These are phyloP conservation scores for Pyricularia grisea DNA, from an alignment of 2,329 filamentous ascomycete species.

Conservation along the genomic window DNA sequence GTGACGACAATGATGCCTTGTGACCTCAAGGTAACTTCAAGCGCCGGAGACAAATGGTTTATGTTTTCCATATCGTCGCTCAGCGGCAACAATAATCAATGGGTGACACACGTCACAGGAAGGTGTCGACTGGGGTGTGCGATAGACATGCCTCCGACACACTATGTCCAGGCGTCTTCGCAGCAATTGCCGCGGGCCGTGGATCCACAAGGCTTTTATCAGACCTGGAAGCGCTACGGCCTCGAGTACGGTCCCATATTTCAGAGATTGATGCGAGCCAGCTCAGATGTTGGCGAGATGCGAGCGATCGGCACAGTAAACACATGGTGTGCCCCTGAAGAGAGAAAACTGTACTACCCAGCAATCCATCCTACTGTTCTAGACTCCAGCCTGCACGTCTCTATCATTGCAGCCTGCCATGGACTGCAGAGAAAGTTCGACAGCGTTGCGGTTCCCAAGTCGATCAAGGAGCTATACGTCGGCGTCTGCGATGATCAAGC, in stretches of 20 bases:
- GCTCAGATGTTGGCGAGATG: slow-evolving; percentile 1
- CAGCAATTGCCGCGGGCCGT: neutral
- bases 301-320: neutral
- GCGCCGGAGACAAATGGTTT: slow-evolving; percentile 1
- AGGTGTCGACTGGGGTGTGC: neutral
- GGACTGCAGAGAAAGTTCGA: slow-evolving; percentile 6
- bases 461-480: slow-evolving; percentile 10
- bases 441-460: slow-evolving; percentile 6
- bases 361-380: slow-evolving; percentile 21
- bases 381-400: slow-evolving; percentile 13
- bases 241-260: slow-evolving; percentile 10
- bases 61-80: slow-evolving; percentile 7
- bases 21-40: neutral
- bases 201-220: neutral
- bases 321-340: neutral
- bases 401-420: slow-evolving; percentile 3
- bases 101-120: neutral
- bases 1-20: slow-evolving; percentile 5
- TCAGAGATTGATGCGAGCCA: slow-evolving; percentile 6
- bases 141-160: neutral
- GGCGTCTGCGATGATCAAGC: neutral
- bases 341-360: slow-evolving; percentile 7
- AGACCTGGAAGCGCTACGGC: slow-evolving; percentile 3
- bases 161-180: neutral
- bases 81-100: neutral